phyloP scores from a whole-genome alignment of 2,329 filamentous ascomycete genomes.

The Neospermospora avenae region DNA sequence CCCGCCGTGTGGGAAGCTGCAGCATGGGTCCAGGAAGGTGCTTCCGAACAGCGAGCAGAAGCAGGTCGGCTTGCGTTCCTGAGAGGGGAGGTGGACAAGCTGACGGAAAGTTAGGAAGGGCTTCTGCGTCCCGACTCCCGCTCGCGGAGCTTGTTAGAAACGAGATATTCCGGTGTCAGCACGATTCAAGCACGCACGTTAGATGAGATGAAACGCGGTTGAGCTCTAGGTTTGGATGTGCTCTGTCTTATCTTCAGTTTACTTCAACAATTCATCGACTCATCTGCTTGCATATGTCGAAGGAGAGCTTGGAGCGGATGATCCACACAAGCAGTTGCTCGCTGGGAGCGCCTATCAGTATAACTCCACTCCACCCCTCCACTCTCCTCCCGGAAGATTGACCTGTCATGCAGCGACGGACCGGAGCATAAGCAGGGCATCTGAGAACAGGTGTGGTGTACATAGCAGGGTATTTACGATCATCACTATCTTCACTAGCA shows the following conservation, averaged over 20 bases:
- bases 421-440: no score
- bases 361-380: background rate
- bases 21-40: background rate
- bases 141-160: no score
- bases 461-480: no score
- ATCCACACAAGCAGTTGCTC: conserved; percentile 1
- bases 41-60: no score
- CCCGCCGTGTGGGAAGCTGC: background rate
- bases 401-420: background rate
- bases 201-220: background rate
- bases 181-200: background rate
- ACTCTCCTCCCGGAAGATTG: background rate
- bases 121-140: background rate
- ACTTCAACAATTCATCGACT: no score
- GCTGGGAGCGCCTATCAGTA: conserved; percentile 5
- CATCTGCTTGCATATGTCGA: background rate
- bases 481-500: no score
- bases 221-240: no score
- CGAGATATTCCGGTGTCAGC: no score
- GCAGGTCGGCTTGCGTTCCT: background rate
- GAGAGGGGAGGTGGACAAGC: background rate
- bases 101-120: background rate
- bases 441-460: no score
- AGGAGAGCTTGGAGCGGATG: background rate
- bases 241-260: no score